Conservation (phyloP, 2,329 filamentous ascomycete genomes). For the Conoideocrella luteorostrata region DNA sequence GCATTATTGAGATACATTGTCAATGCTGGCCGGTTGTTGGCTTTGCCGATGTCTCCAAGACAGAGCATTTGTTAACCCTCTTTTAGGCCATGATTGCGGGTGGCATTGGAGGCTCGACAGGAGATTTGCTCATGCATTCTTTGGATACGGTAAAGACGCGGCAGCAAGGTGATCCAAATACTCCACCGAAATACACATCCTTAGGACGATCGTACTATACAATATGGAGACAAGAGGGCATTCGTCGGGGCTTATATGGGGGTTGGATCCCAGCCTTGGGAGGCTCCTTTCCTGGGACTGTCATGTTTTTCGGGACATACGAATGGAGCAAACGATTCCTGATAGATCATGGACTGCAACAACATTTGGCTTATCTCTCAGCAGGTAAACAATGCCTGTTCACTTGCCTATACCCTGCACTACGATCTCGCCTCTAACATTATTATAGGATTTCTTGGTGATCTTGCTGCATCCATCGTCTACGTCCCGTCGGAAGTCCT, state of each 20-base stretch:
- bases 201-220: constrained; percentile 87
- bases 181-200: constrained; percentile 88
- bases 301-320: constrained; percentile 94
- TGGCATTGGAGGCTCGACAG: constrained; percentile 84
- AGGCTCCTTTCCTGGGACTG: constrained; percentile 88
- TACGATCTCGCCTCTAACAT: background rate
- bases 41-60: no score
- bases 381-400: constrained; percentile 51
- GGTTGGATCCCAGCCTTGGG: constrained; percentile 88
- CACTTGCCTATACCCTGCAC: background rate
- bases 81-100: constrained; percentile 87
- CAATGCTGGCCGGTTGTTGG: no score
- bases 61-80: background rate
- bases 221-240: constrained; percentile 86
- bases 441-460: constrained; percentile 73
- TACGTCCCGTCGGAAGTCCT: constrained; percentile 97
- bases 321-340: constrained; percentile 89
- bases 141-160: constrained; percentile 97
- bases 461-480: constrained; percentile 82
- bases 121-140: constrained; percentile 98
- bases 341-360: constrained; percentile 76
- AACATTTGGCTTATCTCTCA: constrained; percentile 77
- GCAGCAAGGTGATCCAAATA: constrained; percentile 90
- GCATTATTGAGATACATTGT: no score
- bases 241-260: constrained; percentile 80